Evolutionary conservation across 176 grass and related monocot genomes (phyloP).

Genomic region (Phoenix roebelenii): DNA sequence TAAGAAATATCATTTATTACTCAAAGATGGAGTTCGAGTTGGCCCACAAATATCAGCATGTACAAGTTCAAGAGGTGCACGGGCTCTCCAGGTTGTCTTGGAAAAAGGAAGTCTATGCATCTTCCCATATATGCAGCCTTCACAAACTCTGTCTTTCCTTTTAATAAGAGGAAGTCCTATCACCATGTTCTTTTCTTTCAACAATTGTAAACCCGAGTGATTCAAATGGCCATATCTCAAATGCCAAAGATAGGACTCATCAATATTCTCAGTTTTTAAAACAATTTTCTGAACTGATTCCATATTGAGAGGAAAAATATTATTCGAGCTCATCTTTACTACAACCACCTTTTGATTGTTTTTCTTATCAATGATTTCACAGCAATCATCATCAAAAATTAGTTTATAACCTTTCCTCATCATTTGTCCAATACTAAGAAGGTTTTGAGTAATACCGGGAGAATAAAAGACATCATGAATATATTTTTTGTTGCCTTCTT

Average conservation of each 20-base stretch:
- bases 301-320: too few relatives aligned
- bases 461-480: conserved; percentile 13
- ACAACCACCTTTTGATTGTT: too few relatives aligned
- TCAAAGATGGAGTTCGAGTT: neutral
- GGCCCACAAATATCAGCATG: neutral
- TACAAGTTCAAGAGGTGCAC: neutral
- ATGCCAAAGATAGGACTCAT: neutral
- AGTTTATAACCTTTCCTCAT: neutral
- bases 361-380: neutral
- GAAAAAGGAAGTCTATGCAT: neutral
- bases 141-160: neutral
- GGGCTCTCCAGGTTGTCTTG: neutral
- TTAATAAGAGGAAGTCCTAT: neutral
- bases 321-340: too few relatives aligned
- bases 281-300: too few relatives aligned
- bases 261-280: too few relatives aligned
- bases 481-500: neutral
- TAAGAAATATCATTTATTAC: neutral
- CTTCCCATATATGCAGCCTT: conserved; percentile 6
- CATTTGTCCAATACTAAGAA: conserved; percentile 9
- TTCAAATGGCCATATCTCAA: conserved; percentile 11
- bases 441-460: neutral
- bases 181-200: conserved; percentile 19
- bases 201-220: neutral
- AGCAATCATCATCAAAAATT: conserved; percentile 1